Conservation (phyloP, 2,329 filamentous ascomycete species). For the Neofusicoccum laricinum region DNA sequence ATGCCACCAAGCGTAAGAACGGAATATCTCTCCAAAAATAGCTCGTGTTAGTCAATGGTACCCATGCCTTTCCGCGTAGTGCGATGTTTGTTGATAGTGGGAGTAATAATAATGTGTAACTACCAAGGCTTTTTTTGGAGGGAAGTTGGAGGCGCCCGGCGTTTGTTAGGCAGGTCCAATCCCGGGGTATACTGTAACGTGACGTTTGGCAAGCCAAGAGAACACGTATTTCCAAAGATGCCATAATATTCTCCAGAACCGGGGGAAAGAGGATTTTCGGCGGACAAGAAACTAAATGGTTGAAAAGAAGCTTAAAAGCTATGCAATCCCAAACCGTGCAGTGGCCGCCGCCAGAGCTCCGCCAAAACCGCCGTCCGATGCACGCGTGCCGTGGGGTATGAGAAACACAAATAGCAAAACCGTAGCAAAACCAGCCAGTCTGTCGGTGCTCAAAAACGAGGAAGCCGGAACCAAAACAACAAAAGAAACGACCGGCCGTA, state of each 20-base stretch:
- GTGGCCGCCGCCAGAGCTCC: not conserved
- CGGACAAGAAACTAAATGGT: not conserved
- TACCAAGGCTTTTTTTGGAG: too few relatives aligned
- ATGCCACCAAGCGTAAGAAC: not conserved
- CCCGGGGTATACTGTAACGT: not conserved
- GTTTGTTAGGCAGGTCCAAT: too few relatives aligned
- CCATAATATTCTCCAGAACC: not conserved
- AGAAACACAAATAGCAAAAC: not conserved
- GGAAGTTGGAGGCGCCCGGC: too few relatives aligned
- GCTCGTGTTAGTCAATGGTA: not conserved
- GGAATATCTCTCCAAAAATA: not conserved
- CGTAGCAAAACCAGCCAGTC: not conserved
- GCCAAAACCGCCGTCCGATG: not conserved
- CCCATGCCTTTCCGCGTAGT: too few relatives aligned
- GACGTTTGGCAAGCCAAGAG: not conserved
- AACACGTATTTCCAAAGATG: not conserved
- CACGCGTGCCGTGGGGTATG: slow-evolving; percentile 5
- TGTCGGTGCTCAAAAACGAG: not conserved
- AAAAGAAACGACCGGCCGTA: not conserved
- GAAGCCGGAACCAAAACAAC: not conserved
- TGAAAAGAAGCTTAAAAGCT: not conserved
- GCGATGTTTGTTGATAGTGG: too few relatives aligned
- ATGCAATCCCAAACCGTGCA: not conserved
- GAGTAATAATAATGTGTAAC: too few relatives aligned
- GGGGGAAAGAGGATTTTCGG: not conserved